Evolutionary conservation across 2,329 filamentous ascomycete species (phyloP).

Genomic region (Talaromyces funiculosus): DNA sequence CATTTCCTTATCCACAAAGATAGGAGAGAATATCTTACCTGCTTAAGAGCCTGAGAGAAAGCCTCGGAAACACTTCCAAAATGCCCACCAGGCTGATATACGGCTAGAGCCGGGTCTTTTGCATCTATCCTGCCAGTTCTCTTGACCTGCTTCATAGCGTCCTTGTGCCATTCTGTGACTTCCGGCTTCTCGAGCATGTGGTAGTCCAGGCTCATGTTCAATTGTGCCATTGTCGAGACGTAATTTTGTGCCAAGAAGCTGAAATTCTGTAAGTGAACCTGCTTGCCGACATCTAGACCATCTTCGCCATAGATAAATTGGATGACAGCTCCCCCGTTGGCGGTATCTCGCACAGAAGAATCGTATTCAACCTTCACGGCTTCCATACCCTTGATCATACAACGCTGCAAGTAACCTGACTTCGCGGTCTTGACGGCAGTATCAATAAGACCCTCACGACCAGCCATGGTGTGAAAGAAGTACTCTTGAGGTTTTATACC

Average conservation of each 20-base stretch:
- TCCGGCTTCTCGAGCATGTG: constrained; percentile 61
- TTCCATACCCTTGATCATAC: constrained; percentile 98
- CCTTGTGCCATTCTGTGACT: constrained; percentile 56
- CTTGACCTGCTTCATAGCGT: constrained; percentile 69
- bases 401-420: constrained; percentile 92
- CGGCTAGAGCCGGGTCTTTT: constrained; percentile 68
- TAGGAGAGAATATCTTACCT: constrained; percentile 40
- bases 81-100: constrained; percentile 69
- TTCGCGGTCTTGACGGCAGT: constrained; percentile 97
- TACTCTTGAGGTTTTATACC: constrained; percentile 96
- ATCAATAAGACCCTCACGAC: constrained; percentile 95
- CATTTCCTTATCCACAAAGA: neutral
- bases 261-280: constrained; percentile 85
- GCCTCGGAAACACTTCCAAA: constrained; percentile 84
- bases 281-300: constrained; percentile 87
- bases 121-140: constrained; percentile 63
- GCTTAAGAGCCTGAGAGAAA: constrained; percentile 66
- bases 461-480: constrained; percentile 99
- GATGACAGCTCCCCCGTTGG: constrained; percentile 86
- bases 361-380: constrained; percentile 89
- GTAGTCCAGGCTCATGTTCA: constrained; percentile 59
- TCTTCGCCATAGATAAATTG: constrained; percentile 98
- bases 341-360: constrained; percentile 77
- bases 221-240: constrained; percentile 68
- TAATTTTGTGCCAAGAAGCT: constrained; percentile 85